These are phyloP conservation scores for Wickerhamiella dianesei DNA, from an alignment of 805 yeast species.

Conservation along the genomic window DNA sequence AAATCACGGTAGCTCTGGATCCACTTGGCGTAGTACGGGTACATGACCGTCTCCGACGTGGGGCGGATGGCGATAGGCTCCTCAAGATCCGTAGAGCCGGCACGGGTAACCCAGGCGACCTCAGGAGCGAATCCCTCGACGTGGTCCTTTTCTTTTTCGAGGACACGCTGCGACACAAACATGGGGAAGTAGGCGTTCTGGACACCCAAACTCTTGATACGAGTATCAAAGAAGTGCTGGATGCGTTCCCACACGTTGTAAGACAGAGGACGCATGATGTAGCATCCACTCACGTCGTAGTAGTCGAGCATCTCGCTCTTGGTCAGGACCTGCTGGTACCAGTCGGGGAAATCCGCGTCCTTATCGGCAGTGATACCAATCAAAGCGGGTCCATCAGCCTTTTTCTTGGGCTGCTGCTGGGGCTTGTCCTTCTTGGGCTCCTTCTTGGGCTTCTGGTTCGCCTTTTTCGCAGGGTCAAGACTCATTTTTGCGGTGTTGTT, in stretches of 20 bases:
- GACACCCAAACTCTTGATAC: constrained; percentile 81
- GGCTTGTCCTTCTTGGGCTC: constrained; percentile 42
- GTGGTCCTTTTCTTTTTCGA: constrained; percentile 97
- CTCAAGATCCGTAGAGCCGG: constrained; percentile 86
- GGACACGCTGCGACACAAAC: constrained; percentile 86
- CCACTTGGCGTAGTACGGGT: constrained; percentile 99
- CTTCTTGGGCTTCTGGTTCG: constrained; percentile 70
- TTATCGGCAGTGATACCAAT: constrained; percentile 93
- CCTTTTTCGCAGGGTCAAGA: constrained; percentile 46
- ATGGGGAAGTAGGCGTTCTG: constrained; percentile 95
- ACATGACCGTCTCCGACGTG: constrained; percentile 98
- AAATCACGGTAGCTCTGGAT: constrained; percentile 95
- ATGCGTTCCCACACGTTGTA: constrained; percentile 90
- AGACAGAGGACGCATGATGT: constrained; percentile 91
- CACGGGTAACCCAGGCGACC: constrained; percentile 98
- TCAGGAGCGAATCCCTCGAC: constrained; percentile 99
- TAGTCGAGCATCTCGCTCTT: constrained; percentile 98
- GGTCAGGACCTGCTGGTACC: constrained; percentile 94
- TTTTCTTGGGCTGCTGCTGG: background rate
- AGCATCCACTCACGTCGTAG: constrained; percentile 98
- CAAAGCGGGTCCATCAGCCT: constrained; percentile 5
- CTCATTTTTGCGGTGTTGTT: constrained; percentile 18
- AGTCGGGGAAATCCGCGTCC: constrained; percentile 79
- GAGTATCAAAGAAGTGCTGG: constrained; percentile 70
- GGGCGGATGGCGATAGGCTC: constrained; percentile 99